Evolutionary conservation across 306 rosid species (phyloP), one percentile per base, ranked within the genome.

Genomic region (Cicer chorassanicum): DNA sequence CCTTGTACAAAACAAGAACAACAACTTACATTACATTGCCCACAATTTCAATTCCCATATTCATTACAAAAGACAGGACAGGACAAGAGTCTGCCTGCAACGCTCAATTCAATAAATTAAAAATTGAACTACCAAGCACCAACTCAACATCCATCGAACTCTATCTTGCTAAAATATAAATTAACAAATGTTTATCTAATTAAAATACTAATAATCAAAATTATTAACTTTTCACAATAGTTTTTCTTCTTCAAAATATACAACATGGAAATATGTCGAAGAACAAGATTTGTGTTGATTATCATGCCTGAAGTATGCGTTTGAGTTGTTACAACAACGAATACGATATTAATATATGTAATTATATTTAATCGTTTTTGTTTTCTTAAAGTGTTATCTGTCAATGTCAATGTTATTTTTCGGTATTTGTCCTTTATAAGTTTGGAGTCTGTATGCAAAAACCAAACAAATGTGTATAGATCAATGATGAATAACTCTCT

Each of bases 181-280:
- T 7, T 41, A 75, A 82, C 18, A 48, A 40, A 57, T 29, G 59
- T 40, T 69, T 43, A 21, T 15, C 65, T 50, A 67, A 46, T 43
- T 9, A 0, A 74, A 60, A 60, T 34, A 51, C 69, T 18, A 63
- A 54, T 19, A 54, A 45, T 36, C 42, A 55, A 75, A 59, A 51
- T 45, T 80, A 80, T 75, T 62, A 53, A 3, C 36, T 29, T 29
- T 29, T 29, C 36, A 80, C 65, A 80, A 80, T 36, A 60, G 2
- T 39, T 36, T 0, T 12, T 9, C 39, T 8, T 6, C 1, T 11
- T 7, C 4, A 40, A 73, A 78, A 72, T 67, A 66, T 78, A 74
- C 82, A 50, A 6, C 24, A 46, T 64, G 34, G 12, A 77, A 71
- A 69, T 11, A 24, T 24, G 34, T 3, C 2, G 34, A 24, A 24